phyloP scores from a whole-genome alignment of 768 basidiomycete species.

The Auriculariales sp. region DNA sequence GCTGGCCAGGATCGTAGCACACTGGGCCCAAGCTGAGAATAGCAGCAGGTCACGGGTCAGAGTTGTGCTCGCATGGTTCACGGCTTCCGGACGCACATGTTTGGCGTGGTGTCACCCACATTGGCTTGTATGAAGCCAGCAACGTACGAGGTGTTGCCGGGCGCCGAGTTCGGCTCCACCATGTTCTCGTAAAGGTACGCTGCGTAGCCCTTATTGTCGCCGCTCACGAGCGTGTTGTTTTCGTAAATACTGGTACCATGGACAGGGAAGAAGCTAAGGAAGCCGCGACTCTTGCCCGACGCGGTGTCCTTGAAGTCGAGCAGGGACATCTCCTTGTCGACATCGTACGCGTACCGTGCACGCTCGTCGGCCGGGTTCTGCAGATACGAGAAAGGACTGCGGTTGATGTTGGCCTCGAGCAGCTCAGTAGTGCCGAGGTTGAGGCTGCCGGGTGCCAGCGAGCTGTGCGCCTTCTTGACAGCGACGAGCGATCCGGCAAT shows the following conservation, averaged over 20 bases:
- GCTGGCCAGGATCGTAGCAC: slow-evolving; percentile 62
- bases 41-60: slow-evolving; percentile 38
- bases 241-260: slow-evolving; percentile 72
- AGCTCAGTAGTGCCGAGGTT: slow-evolving; percentile 57
- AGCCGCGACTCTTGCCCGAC: slow-evolving; percentile 42
- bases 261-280: slow-evolving; percentile 63
- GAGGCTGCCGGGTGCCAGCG: slow-evolving; percentile 42
- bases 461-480: slow-evolving; percentile 51
- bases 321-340: slow-evolving; percentile 61
- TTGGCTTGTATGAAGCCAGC: slow-evolving; percentile 74
- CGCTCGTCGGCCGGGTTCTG: slow-evolving; percentile 62
- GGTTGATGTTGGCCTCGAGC: slow-evolving; percentile 53
- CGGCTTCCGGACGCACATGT: not conserved
- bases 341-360: slow-evolving; percentile 49
- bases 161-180: slow-evolving; percentile 48
- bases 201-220: slow-evolving; percentile 80
- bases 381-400: slow-evolving; percentile 61
- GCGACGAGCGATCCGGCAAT: slow-evolving; percentile 54
- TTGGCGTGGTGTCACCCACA: slow-evolving; percentile 51
- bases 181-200: slow-evolving; percentile 64
- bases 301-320: slow-evolving; percentile 44
- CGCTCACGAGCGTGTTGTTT: slow-evolving; percentile 70
- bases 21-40: slow-evolving; percentile 44
- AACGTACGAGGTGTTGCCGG: slow-evolving; percentile 55
- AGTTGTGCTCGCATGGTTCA: slow-evolving; percentile 20